A percentile compares a stretch with the other conserved stretches of the same genome.
Evolutionary conservation across 495 filamentous ascomycete species (phyloP).

Genomic region (Lophium mytilinum): DNA sequence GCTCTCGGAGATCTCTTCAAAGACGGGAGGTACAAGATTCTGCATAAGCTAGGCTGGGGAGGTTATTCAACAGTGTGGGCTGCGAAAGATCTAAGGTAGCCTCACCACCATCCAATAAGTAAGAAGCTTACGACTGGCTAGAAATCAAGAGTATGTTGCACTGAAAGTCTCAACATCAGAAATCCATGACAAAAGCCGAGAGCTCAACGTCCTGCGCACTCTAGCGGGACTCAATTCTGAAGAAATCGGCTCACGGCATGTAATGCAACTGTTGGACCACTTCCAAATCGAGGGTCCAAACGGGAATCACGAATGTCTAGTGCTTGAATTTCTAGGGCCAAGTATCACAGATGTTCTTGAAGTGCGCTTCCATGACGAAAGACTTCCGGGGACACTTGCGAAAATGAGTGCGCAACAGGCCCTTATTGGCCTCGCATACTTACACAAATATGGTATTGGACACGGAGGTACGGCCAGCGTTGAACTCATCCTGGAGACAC

Average conservation of each 20-base stretch:
- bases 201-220: slow-evolving; percentile 9
- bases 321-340: slow-evolving; percentile 40
- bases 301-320: slow-evolving; percentile 39
- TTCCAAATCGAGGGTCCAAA: slow-evolving; percentile 39
- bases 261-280: slow-evolving; percentile 34
- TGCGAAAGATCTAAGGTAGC: slow-evolving; percentile 9
- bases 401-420: slow-evolving; percentile 30
- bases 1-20: slow-evolving; percentile 13
- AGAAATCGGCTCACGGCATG: slow-evolving; percentile 19
- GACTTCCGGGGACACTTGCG: slow-evolving; percentile 23
- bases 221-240: no score
- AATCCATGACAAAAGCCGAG: slow-evolving; percentile 3
- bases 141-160: slow-evolving; percentile 32
- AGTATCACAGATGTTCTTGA: slow-evolving; percentile 24
- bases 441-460: slow-evolving; percentile 33
- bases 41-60: slow-evolving; percentile 19
- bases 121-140: slow-evolving; percentile 1
- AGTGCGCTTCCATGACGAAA: not conserved
- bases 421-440: slow-evolving; percentile 24
- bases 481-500: slow-evolving; percentile 14
- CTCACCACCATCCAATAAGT: not conserved
- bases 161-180: slow-evolving; percentile 34
- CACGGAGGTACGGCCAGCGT: slow-evolving; percentile 34
- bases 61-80: slow-evolving; percentile 21
- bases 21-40: slow-evolving; percentile 7